phyloP scores from a whole-genome alignment of 345 rosid genomes.

The Lenwebbia sp. region DNA sequence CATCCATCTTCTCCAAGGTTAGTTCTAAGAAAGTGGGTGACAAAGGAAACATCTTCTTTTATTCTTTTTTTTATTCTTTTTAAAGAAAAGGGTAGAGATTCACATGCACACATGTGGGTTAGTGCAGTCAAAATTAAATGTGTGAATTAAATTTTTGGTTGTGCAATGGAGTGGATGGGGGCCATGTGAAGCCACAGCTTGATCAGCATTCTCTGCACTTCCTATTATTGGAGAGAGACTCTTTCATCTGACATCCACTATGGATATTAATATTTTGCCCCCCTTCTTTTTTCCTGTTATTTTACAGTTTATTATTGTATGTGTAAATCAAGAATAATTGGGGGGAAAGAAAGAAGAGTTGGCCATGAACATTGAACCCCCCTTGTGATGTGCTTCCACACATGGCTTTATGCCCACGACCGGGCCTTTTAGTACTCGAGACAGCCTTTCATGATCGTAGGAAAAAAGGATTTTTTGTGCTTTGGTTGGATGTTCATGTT shows the following conservation, averaged over 20 bases:
- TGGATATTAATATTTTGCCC: neutral
- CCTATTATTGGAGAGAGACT: slow-evolving; percentile 12
- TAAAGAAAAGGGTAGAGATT: neutral
- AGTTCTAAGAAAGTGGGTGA: neutral
- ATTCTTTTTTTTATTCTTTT: neutral
- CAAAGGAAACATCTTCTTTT: neutral
- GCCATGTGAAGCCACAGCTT: slow-evolving; percentile 17
- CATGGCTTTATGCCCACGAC: slow-evolving; percentile 2
- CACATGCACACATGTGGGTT: slow-evolving; percentile 23
- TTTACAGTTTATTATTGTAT: neutral
- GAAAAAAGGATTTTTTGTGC: neutral
- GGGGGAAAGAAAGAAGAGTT: neutral
- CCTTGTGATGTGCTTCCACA: neutral
- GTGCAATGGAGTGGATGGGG: neutral
- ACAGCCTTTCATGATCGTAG: slow-evolving; percentile 2
- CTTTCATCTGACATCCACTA: neutral
- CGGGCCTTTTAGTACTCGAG: neutral
- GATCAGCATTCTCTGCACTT: neutral
- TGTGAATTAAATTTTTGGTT: neutral
- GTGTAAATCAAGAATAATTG: neutral
- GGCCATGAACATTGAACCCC: neutral
- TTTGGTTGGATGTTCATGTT: neutral
- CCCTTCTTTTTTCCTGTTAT: neutral
- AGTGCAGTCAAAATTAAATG: neutral
- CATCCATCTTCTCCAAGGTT: neutral